Conservation (phyloP, 495 filamentous ascomycete genomes). For the Daldinia vernicosa region DNA sequence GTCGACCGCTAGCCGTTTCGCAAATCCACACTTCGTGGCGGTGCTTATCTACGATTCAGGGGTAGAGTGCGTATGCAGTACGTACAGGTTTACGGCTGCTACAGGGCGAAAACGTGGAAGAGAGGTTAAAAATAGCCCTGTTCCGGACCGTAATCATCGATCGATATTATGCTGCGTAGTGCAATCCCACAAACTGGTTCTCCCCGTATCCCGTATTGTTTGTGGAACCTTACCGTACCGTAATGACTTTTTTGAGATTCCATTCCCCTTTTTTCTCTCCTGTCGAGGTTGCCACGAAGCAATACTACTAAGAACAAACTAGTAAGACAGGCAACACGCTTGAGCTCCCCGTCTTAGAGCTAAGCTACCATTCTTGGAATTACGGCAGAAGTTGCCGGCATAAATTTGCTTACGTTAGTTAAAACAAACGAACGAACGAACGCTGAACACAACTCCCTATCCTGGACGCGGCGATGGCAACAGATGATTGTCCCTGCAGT, state of each 20-base stretch:
- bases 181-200: slow-evolving; percentile 22
- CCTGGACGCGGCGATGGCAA: slow-evolving; percentile 29
- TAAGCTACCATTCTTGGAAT: slow-evolving; percentile 31
- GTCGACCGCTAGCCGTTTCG: slow-evolving; percentile 8
- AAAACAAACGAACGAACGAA: slow-evolving; percentile 29
- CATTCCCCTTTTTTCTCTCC: slow-evolving; percentile 15
- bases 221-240: slow-evolving; percentile 25
- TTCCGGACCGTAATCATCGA: slow-evolving; percentile 33
- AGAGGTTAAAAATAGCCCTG: slow-evolving; percentile 39
- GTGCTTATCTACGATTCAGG: slow-evolving; percentile 41
- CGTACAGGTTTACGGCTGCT: neutral
- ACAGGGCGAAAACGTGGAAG: slow-evolving; percentile 42
- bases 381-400: slow-evolving; percentile 33
- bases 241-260: neutral
- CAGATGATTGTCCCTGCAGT: slow-evolving; percentile 42
- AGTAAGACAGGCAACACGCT: slow-evolving; percentile 9
- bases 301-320: slow-evolving; percentile 9
- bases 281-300: slow-evolving; percentile 15
- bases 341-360: slow-evolving; percentile 4
- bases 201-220: slow-evolving; percentile 24
- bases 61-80: slow-evolving; percentile 14
- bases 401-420: slow-evolving; percentile 20
- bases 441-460: slow-evolving; percentile 42
- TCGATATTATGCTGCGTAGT: slow-evolving; percentile 17
- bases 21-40: slow-evolving; percentile 36